Percentiles rank a stretch among this genome's conserved stretches.
These are phyloP conservation scores for Backusella tarrabulga DNA, from an alignment of 192 early-diverging fungal species.

Conservation along the genomic window DNA sequence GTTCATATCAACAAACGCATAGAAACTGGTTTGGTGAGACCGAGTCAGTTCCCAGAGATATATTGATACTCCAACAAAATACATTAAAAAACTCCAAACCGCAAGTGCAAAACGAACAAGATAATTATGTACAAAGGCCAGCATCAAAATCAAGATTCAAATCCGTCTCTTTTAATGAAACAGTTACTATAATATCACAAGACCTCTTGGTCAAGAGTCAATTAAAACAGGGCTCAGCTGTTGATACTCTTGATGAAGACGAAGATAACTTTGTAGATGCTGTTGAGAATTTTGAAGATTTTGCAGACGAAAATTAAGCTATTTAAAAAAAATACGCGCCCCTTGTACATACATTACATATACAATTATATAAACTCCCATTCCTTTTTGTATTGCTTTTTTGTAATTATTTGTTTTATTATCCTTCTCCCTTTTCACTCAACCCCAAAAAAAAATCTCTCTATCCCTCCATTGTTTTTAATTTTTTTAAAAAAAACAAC, in stretches of 20 bases:
- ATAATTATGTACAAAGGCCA: background rate
- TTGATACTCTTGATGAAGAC: background rate
- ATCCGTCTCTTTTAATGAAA: conserved; percentile 22
- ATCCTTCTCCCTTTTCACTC: background rate
- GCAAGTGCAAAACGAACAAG: background rate
- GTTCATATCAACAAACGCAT: background rate
- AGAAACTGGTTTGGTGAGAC: conserved; percentile 1
- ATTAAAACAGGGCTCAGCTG: conserved; percentile 2
- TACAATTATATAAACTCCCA: background rate
- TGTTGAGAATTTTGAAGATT: background rate
- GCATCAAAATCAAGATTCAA: background rate
- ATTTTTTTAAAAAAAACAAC: background rate
- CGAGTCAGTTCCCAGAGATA: background rate
- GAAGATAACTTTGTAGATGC: conserved; percentile 14
- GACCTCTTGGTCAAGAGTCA: background rate
- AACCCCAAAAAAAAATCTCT: background rate
- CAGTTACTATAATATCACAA: conserved; percentile 6
- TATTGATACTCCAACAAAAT: background rate
- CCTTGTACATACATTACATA: background rate
- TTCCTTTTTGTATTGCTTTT: conserved; percentile 2
- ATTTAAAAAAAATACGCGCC: background rate
- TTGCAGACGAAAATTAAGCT: background rate
- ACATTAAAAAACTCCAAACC: background rate
- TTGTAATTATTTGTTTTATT: background rate
- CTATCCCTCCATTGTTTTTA: background rate